These are phyloP conservation scores for Hyaloscypha variabilis DNA, from an alignment of 495 filamentous ascomycete species.

Conservation along the genomic window DNA sequence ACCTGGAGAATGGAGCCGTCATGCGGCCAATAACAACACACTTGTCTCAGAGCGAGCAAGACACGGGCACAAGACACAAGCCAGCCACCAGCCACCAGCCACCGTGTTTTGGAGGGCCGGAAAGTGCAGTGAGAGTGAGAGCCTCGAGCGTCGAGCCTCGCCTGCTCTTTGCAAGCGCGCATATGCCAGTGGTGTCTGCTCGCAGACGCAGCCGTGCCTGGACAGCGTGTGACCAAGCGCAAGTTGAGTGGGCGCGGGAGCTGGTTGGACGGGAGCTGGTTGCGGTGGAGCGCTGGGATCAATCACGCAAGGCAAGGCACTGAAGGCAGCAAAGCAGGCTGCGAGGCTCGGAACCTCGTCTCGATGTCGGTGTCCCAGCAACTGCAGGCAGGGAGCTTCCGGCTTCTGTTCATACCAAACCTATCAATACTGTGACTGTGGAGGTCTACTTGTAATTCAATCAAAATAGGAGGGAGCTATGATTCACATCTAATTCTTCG, in stretches of 20 bases:
- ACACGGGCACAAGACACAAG: conserved; percentile 5
- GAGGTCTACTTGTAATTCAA: background rate
- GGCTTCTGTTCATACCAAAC: background rate
- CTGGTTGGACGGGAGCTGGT: background rate
- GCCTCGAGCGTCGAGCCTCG: background rate
- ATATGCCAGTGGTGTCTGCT: too few species aligned
- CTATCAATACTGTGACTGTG: too few species aligned
- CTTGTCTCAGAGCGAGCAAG: background rate
- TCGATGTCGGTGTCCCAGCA: background rate
- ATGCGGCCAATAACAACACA: background rate
- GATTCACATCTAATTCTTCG: background rate
- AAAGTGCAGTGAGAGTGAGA: background rate
- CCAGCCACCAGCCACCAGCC: background rate
- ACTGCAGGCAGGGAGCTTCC: background rate
- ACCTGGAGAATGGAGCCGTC: background rate
- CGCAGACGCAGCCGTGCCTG: too few species aligned
- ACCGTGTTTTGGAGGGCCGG: background rate
- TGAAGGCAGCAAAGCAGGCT: background rate
- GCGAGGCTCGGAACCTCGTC: background rate
- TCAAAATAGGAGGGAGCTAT: background rate
- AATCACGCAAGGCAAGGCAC: background rate
- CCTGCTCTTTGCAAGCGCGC: background rate
- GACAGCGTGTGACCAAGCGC: too few species aligned
- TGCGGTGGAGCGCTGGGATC: background rate
- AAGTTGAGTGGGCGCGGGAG: background rate